Evolutionary conservation across 352 stramenopile genomes (phyloP), one percentile per base, ranked within the genome.

Genomic region (Globisporangium mamillatum): DNA sequence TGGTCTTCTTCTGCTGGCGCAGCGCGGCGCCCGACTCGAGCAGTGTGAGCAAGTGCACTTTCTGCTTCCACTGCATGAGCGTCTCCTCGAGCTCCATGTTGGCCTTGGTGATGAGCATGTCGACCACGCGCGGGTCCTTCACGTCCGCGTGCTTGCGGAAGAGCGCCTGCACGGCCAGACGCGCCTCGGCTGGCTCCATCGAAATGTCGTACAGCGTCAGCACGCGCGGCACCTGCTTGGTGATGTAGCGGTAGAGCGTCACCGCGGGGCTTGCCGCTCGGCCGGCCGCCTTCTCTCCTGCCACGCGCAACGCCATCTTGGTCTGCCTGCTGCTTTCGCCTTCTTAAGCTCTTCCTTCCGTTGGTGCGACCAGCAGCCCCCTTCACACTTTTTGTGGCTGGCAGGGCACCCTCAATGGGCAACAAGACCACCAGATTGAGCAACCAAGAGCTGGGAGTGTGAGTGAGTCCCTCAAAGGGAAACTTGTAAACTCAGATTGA

Each of bases 51-150:
- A 99, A 82, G 74, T 99, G 97, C 12, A 92, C 86, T 75, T 98
- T 98, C 82, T 99, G 97, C 78, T 99, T 99, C 90, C 97, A 98
- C 81, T 98, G 96, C 91, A 95, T 94, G 69, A 99, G 84, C 55
- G 94, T 98, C 75, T 99, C 97, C 80, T 99, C 97, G 64, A 99
- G 77, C 71, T 98, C 94, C 90, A 99, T 98, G 83, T 99, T 99
- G 62, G 96, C 97, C 81, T 98, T 98, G 62, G 94, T 97, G 66
- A 99, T 92, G 67, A 99, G 84, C 91, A 98, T 98, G 72, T 98
- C 92, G 29, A 97, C 76, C 48, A 98, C 90, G 55, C 95, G 91
- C 41, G 81, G 77, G 85, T 99, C 97, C 75, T 98, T 98, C 29
- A 99, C 82, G 67, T 97, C 74, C 48, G 85, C 86, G 75, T 99